A percentile compares a stretch with the other conserved stretches of the same genome.
These are phyloP conservation scores for Monosporozyma aquatica DNA, from an alignment of 805 yeast species.

Conservation along the genomic window DNA sequence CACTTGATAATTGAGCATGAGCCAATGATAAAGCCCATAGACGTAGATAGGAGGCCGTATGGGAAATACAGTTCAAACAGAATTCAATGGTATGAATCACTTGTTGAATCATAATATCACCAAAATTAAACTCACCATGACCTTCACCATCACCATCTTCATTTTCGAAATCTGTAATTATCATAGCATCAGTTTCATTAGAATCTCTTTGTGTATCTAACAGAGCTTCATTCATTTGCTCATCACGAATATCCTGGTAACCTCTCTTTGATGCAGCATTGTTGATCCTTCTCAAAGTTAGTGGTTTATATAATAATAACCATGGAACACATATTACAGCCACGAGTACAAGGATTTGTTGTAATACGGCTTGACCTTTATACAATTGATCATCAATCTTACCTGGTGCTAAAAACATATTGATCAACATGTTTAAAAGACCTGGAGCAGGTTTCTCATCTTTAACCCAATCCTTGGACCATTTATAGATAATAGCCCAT, in stretches of 20 bases:
- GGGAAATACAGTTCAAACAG: slow-evolving; percentile 95
- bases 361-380: slow-evolving; percentile 70
- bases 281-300: slow-evolving; percentile 53
- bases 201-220: slow-evolving; percentile 13
- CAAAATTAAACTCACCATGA: slow-evolving; percentile 52
- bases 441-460: slow-evolving; percentile 80
- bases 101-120: slow-evolving; percentile 93
- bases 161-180: slow-evolving; percentile 36
- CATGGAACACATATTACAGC: slow-evolving; percentile 91
- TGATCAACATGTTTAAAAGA: slow-evolving; percentile 84
- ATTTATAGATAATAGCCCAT: slow-evolving; percentile 79
- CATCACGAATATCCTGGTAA: slow-evolving; percentile 31
- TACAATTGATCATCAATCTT: slow-evolving; percentile 70
- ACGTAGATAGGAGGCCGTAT: slow-evolving; percentile 93
- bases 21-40: slow-evolving; percentile 97
- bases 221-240: slow-evolving; percentile 24
- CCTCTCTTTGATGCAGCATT: slow-evolving; percentile 32
- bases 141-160: slow-evolving; percentile 31
- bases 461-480: slow-evolving; percentile 88
- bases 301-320: slow-evolving; percentile 77
- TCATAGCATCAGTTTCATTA: slow-evolving; percentile 32
- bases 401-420: slow-evolving; percentile 94
- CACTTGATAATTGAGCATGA: slow-evolving; percentile 92
- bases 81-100: slow-evolving; percentile 96
- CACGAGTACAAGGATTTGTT: slow-evolving; percentile 57